Conservation (phyloP, 2,329 filamentous ascomycete species). For the Bipolaris gigantea region DNA sequence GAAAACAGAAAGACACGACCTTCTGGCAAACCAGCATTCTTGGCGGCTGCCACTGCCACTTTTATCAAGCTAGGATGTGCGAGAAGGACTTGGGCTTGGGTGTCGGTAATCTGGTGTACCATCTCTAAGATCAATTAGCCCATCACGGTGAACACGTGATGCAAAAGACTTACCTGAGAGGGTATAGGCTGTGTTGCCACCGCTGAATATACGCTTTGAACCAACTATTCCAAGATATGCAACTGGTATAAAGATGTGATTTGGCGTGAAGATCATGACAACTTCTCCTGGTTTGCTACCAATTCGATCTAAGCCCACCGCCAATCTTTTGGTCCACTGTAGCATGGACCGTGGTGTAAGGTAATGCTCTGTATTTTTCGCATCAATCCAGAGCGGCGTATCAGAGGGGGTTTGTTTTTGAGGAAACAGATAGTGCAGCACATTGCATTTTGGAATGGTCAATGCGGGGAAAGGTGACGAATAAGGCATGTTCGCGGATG, state of each 20-base stretch:
- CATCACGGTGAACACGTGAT: not conserved
- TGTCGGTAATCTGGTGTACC: constrained; percentile 40
- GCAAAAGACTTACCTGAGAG: constrained; percentile 46
- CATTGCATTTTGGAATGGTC: constrained; percentile 51
- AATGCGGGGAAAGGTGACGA: constrained; percentile 48
- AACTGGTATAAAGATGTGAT: constrained; percentile 57
- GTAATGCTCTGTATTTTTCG: constrained; percentile 46
- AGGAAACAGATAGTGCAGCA: constrained; percentile 43
- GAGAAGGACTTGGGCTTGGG: constrained; percentile 37
- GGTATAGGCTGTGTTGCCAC: constrained; percentile 58
- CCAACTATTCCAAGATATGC: constrained; percentile 57
- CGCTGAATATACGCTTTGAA: constrained; percentile 56
- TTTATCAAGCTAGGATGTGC: constrained; percentile 36
- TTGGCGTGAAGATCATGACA: constrained; percentile 57
- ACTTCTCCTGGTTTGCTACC: constrained; percentile 53
- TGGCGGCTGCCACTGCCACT: constrained; percentile 34
- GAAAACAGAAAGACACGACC: constrained; percentile 40
- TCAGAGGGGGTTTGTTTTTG: constrained; percentile 36
- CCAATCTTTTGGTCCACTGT: constrained; percentile 55
- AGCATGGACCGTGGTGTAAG: constrained; percentile 52
- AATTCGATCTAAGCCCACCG: constrained; percentile 50
- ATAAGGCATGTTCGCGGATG: constrained; percentile 44
- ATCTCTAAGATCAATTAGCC: constrained; percentile 32
- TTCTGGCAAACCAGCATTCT: constrained; percentile 33
- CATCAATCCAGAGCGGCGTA: constrained; percentile 57